phyloP scores from a whole-genome alignment of 176 grass and related monocot genomes.

The Chrysopogon serrulatus region DNA sequence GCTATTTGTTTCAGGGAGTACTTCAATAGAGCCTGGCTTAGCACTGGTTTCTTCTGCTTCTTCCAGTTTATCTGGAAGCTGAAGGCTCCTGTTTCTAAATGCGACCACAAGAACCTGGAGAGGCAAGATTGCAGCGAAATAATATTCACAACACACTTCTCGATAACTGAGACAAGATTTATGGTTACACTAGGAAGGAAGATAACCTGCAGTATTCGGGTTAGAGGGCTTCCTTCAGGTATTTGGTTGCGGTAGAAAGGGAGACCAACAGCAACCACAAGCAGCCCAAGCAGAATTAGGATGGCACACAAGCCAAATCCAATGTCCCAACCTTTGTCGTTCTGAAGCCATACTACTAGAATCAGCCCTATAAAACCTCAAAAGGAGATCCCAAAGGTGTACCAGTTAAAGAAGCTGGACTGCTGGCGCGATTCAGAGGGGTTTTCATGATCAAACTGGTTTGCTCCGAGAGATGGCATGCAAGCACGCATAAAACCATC shows the following conservation, averaged over 20 bases:
- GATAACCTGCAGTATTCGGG: slow-evolving; percentile 52
- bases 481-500: slow-evolving; percentile 53
- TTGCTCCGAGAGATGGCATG: slow-evolving; percentile 52
- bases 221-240: slow-evolving; percentile 49
- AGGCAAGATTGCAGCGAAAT: not conserved
- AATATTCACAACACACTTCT: not conserved
- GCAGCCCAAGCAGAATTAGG: slow-evolving; percentile 38
- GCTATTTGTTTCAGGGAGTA: slow-evolving; percentile 4
- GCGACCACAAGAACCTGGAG: slow-evolving; percentile 63
- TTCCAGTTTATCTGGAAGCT: slow-evolving; percentile 42
- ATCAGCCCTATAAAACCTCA: slow-evolving; percentile 51
- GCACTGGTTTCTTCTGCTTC: slow-evolving; percentile 7
- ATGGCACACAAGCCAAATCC: slow-evolving; percentile 45
- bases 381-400: slow-evolving; percentile 40
- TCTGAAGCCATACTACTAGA: slow-evolving; percentile 61
- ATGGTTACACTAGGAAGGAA: not conserved
- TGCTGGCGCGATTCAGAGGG: slow-evolving; percentile 30
- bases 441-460: slow-evolving; percentile 60
- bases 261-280: slow-evolving; percentile 32
- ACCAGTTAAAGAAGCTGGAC: slow-evolving; percentile 65
- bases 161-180: not conserved
- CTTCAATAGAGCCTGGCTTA: not conserved
- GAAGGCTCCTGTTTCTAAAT: slow-evolving; percentile 53
- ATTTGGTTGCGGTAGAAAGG: slow-evolving; percentile 58
- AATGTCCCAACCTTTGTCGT: slow-evolving; percentile 51